phyloP scores from a whole-genome alignment of 2,329 filamentous ascomycete species.

The Pleoardoris graminearum region DNA sequence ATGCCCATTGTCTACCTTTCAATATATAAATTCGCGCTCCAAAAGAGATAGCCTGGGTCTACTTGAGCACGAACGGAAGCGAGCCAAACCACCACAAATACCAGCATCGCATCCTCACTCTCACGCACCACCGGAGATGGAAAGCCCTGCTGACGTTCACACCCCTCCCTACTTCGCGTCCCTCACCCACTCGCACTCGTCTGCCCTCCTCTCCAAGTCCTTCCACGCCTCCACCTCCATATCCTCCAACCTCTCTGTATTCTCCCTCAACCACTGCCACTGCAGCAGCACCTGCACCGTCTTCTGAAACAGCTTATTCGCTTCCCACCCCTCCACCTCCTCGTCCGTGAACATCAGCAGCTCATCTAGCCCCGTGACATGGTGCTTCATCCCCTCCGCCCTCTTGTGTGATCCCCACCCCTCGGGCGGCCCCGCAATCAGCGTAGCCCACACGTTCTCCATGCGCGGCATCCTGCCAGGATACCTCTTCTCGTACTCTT shows the following conservation, averaged over 20 bases:
- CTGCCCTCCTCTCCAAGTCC: slow-evolving; percentile 25
- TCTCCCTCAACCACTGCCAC: slow-evolving; percentile 36
- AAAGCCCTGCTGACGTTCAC: neutral
- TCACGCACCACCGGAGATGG: slow-evolving; percentile 1
- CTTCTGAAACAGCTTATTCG: slow-evolving; percentile 10
- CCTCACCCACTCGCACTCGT: slow-evolving; percentile 34
- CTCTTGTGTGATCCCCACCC: slow-evolving; percentile 24
- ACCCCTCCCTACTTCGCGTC: slow-evolving; percentile 12
- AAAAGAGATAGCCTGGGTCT: neutral
- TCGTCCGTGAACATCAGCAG: slow-evolving; percentile 28
- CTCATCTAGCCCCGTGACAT: slow-evolving; percentile 30
- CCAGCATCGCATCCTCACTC: neutral
- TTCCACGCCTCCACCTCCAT: slow-evolving; percentile 32
- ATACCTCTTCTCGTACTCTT: neutral
- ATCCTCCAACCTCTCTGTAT: slow-evolving; percentile 27
- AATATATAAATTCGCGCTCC: no score
- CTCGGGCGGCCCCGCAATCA: slow-evolving; percentile 22
- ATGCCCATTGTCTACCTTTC: no score
- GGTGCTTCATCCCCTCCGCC: slow-evolving; percentile 34
- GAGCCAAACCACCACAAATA: neutral
- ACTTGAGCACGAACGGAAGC: neutral
- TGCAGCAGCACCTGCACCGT: slow-evolving; percentile 21
- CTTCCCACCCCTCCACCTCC: slow-evolving; percentile 21
- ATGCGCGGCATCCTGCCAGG: slow-evolving; percentile 12
- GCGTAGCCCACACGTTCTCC: slow-evolving; percentile 28